Evolutionary conservation across 306 rosid genomes (phyloP), one percentile per base, ranked within the genome.

Genomic region (Vigna trinervia): DNA sequence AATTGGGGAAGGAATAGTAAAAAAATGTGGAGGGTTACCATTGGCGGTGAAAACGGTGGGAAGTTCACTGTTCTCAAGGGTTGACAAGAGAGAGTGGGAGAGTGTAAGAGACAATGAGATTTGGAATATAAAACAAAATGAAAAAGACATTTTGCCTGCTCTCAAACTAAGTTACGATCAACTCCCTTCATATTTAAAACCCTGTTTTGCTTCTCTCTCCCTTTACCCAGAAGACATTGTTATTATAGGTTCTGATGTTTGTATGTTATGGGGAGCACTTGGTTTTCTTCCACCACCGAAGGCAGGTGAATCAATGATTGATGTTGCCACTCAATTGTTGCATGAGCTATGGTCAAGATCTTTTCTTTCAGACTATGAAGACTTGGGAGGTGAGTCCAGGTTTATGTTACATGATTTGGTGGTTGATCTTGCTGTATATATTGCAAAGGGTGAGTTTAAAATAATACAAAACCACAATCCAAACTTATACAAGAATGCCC

Each of bases 241-340:
- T 2, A 0, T 0, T 57, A 11, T 0, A 0, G 0, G 36, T 11
- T 12, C 6, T 12, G 0, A 1, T 1, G 4, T 23, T 23, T 1
- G 0, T 23, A 0, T 0, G 3, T 23, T 23, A 5, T 57, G 36
- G 63, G 36, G 2, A 32, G 63, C 26, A 7, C 26, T 47, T 69
- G 74, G 58, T 69, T 9, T 41, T 41, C 46, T 41, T 41, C 46
- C 46, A 9, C 12, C 46, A 8, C 12, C 12, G 9, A 41, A 41
- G 46, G 46, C 10, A 41, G 0, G 12, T 41, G 46, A 41, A 41
- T 41, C 46, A 9, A 2, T 2, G 46, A 2, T 0, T 41, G 12
- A 41, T 41, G 46, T 41, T 41, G 3, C 12, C 12, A 41, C 0
- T 8, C 46, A 41, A 41, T 9, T 41, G 10, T 41, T 50, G 14